These are phyloP conservation scores for Pichia thaimueangensis DNA, from an alignment of 805 yeast species.

Conservation along the genomic window DNA sequence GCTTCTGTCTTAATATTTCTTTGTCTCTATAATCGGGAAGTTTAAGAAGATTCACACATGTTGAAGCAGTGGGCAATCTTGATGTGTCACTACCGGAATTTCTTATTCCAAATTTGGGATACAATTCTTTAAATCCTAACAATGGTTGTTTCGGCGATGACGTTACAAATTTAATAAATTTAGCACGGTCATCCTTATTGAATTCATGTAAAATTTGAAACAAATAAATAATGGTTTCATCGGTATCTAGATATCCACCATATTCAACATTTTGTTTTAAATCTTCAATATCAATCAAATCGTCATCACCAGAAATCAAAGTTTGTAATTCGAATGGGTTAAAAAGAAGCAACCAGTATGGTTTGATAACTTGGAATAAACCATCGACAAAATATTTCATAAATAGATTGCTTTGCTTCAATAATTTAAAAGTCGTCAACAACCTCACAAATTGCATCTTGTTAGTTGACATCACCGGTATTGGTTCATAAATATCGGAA, in stretches of 20 bases:
- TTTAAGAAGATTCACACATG: slow-evolving; percentile 84
- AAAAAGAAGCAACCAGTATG: slow-evolving; percentile 78
- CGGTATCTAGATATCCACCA: slow-evolving; percentile 45
- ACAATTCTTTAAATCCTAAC: slow-evolving; percentile 69
- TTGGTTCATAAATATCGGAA: neutral
- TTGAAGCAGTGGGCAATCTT: slow-evolving; percentile 84
- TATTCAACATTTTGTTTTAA: slow-evolving; percentile 55
- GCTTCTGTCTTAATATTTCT: slow-evolving; percentile 48
- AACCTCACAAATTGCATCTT: slow-evolving; percentile 69
- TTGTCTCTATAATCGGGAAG: slow-evolving; percentile 76
- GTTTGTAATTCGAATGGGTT: slow-evolving; percentile 77
- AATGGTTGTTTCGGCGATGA: slow-evolving; percentile 90
- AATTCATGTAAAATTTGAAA: slow-evolving; percentile 76
- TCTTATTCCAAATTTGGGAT: slow-evolving; percentile 76
- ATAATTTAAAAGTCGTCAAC: slow-evolving; percentile 73
- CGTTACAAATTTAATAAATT: slow-evolving; percentile 80
- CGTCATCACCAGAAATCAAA: slow-evolving; percentile 74
- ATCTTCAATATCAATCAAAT: slow-evolving; percentile 65
- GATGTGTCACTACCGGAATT: slow-evolving; percentile 49
- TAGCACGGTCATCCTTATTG: slow-evolving; percentile 51
- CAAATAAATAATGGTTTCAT: slow-evolving; percentile 55
- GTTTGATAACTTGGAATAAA: slow-evolving; percentile 56
- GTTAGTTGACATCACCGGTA: slow-evolving; percentile 53
- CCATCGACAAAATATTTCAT: slow-evolving; percentile 65
- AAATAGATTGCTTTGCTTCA: slow-evolving; percentile 52